Base-by-base conservation (phyloP, 2,329 filamentous ascomycete genomes). In the Ophiostoma quercus region DNA sequence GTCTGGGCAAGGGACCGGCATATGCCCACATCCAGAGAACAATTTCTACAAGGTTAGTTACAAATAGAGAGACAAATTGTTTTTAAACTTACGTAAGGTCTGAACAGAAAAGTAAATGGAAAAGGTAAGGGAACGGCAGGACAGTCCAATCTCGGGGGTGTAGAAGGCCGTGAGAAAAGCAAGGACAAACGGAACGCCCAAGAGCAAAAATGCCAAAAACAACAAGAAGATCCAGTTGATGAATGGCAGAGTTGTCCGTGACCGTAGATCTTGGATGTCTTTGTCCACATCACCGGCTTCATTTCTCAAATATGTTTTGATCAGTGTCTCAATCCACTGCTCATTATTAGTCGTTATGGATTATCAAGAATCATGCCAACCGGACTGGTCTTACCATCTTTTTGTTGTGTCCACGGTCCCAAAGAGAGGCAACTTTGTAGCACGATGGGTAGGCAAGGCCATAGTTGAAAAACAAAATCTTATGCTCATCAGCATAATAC, bases 391-490 rank as follows among this genome's bases (percentile, higher is more conserved):
- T 25, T 9, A 71, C 69, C 60, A 51, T n/a, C n/a, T 73, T 72
- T 70, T 76, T 76, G 67, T 74, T 76, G 65, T 73, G 68, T 1
- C 75, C 75, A 3, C 75, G 74, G 14, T 73, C 70, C 74, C 75
- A 76, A 2, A 75, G 73, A 71, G 73, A 75, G n/a, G 74, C 74
- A 0, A 74, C 74, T 37, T 76, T 75, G 71, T 75, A 76, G 71
- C 73, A 74, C 25, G 74, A 75, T 0, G 74, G 74, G 34, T 76
- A 75, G 2, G 75, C 71, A 0, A 75, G 72, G 51, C 62, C 62
- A 14, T 65, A 71, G n/a, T 71, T 60, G 29, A 68, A 63, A 16
- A 22, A 22, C 25, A 62, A 11, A 62, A 62, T 32, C 12, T 32
- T 62, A 19, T 29, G 32, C 12, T 65, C 34, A 22, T 39, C 34